Evolutionary conservation across 129 eudicot genomes (phyloP).

Genomic region (Chrysanthemum seticuspe): DNA sequence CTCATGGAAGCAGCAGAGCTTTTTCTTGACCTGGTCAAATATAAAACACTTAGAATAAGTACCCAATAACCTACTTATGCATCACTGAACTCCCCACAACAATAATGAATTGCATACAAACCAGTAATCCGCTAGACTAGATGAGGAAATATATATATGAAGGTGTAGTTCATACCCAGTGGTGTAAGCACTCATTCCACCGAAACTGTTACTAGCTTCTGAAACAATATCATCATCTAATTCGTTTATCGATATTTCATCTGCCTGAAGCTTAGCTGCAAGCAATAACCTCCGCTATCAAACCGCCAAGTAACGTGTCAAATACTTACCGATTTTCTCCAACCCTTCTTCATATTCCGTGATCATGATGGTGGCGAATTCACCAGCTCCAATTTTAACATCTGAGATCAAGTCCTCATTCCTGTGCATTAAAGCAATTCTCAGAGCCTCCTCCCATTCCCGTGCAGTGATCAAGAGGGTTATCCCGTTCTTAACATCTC

Average conservation of each 20-base stretch:
- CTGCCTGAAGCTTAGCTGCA: constrained; percentile 71
- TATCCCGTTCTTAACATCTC: no score
- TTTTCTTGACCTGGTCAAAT: constrained; percentile 54
- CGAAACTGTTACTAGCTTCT: constrained; percentile 47
- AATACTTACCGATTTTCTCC: no score
- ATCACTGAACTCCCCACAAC: not conserved
- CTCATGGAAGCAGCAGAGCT: constrained; percentile 67
- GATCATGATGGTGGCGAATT: no score
- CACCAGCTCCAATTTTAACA: no score
- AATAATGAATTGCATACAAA: not conserved
- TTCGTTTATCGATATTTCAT: constrained; percentile 51
- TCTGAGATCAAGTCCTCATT: no score
- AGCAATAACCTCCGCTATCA: constrained; percentile 65
- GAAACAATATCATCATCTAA: constrained; percentile 87
- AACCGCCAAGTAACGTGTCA: no score
- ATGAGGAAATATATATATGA: not conserved
- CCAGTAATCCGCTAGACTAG: not conserved
- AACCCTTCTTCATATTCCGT: no score
- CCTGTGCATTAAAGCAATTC: no score
- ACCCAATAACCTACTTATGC: not conserved
- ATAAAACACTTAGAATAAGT: constrained; percentile 3
- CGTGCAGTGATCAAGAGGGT: no score
- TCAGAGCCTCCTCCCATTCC: no score
- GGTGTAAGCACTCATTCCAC: constrained; percentile 98
- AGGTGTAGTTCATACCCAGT: constrained; percentile 56